phyloP scores from a whole-genome alignment of 257 asterid genomes.

The Cruciata laevipes region DNA sequence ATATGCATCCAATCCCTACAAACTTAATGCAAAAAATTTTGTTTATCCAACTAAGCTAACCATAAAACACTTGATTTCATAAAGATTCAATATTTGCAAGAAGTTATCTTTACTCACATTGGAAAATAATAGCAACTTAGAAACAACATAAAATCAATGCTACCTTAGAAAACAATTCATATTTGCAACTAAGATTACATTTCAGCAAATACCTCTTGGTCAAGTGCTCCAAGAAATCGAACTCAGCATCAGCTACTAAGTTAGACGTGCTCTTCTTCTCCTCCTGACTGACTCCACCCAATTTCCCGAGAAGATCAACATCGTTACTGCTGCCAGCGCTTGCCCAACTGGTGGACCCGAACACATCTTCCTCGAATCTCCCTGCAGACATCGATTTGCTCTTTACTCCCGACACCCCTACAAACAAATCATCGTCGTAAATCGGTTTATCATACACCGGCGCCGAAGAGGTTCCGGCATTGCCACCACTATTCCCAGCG shows the following conservation, averaged over 20 bases:
- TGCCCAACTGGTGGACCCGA: conserved; percentile 31
- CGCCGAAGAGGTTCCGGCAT: conserved; percentile 30
- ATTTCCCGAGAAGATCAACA: conserved; percentile 38
- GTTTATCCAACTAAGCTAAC: neutral
- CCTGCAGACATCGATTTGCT: conserved; percentile 46
- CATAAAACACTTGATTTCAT: neutral
- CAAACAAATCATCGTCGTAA: conserved; percentile 89
- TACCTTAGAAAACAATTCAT: neutral
- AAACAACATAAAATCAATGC: neutral
- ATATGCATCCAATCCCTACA: neutral
- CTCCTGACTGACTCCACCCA: conserved; percentile 38
- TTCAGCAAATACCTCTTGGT: conserved; percentile 50
- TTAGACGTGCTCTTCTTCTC: conserved; percentile 42
- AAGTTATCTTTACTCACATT: neutral
- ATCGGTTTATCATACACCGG: conserved; percentile 96
- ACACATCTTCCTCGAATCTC: conserved; percentile 59
- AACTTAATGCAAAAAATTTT: neutral
- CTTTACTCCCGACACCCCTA: conserved; percentile 86
- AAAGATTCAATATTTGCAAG: neutral
- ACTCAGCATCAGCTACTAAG: conserved; percentile 29
- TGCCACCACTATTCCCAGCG: conserved; percentile 1
- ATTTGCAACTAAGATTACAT: neutral
- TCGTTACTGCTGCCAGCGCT: conserved; percentile 21
- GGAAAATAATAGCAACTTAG: neutral
- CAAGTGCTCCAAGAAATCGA: conserved; percentile 60